These are phyloP conservation scores for Zygoascus hellenicus DNA, from an alignment of 1,139 yeast genomes.

Conservation along the genomic window DNA sequence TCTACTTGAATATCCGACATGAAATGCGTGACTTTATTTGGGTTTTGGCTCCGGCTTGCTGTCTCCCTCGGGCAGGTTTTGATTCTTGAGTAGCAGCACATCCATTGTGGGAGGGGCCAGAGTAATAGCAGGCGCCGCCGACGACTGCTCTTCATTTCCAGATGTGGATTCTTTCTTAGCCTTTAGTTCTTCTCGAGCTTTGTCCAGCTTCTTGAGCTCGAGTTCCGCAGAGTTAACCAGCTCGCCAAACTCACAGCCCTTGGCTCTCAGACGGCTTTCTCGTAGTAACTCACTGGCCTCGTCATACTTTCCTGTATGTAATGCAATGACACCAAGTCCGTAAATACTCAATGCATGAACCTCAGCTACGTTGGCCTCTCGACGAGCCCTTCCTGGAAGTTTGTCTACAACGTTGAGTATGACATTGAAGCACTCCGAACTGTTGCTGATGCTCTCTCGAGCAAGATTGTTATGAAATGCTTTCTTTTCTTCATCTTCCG, in stretches of 20 bases:
- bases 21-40: too few species aligned
- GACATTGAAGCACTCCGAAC: constrained; percentile 22
- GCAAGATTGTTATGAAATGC: constrained; percentile 16
- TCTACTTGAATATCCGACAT: too few species aligned
- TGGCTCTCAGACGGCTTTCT: constrained; percentile 68
- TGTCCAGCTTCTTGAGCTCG: constrained; percentile 50
- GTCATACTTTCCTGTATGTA: constrained; percentile 51
- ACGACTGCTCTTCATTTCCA: background rate
- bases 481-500: constrained; percentile 27
- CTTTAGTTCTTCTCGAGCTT: constrained; percentile 23
- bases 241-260: constrained; percentile 59
- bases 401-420: constrained; percentile 52
- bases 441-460: constrained; percentile 21
- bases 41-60: too few species aligned
- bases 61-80: too few species aligned
- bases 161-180: constrained; percentile 7
- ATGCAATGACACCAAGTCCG: constrained; percentile 73
- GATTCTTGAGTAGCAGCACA: constrained; percentile 19
- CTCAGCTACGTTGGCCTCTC: constrained; percentile 47
- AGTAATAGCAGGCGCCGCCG: background rate
- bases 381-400: constrained; percentile 41
- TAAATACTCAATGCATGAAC: constrained; percentile 77
- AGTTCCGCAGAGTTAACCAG: constrained; percentile 60
- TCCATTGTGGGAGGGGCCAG: constrained; percentile 21
- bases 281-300: constrained; percentile 58